A percentile compares a stretch with the other conserved stretches of the same genome.
These are phyloP conservation scores for Yamadazyma sp. DNA, from an alignment of 1,139 yeast species.

Conservation along the genomic window DNA sequence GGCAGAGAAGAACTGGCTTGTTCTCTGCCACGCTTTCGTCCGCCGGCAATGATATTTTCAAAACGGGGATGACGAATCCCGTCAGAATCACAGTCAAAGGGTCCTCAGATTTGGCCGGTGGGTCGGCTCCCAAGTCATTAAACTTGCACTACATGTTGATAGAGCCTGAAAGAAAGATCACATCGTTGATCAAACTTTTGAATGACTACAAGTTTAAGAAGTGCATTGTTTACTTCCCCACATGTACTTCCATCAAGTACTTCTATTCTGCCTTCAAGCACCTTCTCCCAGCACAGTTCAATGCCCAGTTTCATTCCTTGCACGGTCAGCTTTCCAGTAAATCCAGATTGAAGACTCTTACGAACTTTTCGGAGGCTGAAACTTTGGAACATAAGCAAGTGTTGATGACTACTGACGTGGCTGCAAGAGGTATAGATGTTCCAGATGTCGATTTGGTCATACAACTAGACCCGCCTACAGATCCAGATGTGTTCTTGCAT, in stretches of 20 bases:
- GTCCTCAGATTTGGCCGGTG: slow-evolving; percentile 22
- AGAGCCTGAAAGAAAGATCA: slow-evolving; percentile 60
- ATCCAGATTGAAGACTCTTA: slow-evolving; percentile 71
- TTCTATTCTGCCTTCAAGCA: slow-evolving; percentile 59
- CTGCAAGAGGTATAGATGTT: slow-evolving; percentile 91
- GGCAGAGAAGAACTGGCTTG: slow-evolving; percentile 89
- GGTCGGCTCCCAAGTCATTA: slow-evolving; percentile 60
- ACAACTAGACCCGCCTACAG: slow-evolving; percentile 90
- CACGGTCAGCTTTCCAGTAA: slow-evolving; percentile 84
- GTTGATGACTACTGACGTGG: slow-evolving; percentile 79
- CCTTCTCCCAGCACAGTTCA: slow-evolving; percentile 19
- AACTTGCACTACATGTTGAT: slow-evolving; percentile 62
- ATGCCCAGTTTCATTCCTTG: slow-evolving; percentile 59
- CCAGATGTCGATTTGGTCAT: slow-evolving; percentile 89
- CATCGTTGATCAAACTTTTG: slow-evolving; percentile 56
- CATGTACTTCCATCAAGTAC: slow-evolving; percentile 78
- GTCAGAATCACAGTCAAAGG: slow-evolving; percentile 77
- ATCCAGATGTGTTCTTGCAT: slow-evolving; percentile 82
- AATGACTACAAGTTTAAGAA: slow-evolving; percentile 61
- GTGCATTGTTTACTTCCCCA: slow-evolving; percentile 87
- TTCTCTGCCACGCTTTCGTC: slow-evolving; percentile 89
- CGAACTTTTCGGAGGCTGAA: slow-evolving; percentile 53
- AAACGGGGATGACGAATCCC: slow-evolving; percentile 87
- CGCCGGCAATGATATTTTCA: slow-evolving; percentile 69
- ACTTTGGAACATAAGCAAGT: slow-evolving; percentile 50